Evolutionary conservation across 352 stramenopile species (phyloP), one percentile per base, ranked within the genome.

Genomic region (Phytophthora melonis): DNA sequence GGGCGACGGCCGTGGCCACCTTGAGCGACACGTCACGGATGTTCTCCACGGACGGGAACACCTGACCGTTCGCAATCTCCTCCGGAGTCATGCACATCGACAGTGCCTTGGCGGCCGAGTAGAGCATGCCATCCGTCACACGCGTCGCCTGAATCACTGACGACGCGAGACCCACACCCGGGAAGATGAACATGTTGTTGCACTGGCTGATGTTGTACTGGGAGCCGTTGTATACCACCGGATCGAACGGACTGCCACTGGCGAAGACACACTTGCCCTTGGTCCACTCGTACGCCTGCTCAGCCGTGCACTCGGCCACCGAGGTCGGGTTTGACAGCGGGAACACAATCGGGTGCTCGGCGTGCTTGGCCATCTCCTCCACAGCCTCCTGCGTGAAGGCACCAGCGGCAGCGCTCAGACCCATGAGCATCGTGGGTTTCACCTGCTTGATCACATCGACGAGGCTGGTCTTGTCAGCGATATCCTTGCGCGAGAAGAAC

Each of bases 121-220:
- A 98, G 18, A 99, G 82, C 97, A 99, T 99, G 70, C 87, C 87
- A 78, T 99, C 97, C 25, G 93, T 97, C 55, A 97, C 88, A 54
- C 88, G 86, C 25, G 74, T 83, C 19, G 87, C 74, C 60, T 92
- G 87, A 65, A 89, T 92, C 11, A 98, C 80, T 4, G 95, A 92
- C 19, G 92, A 93, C 19, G 94, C 97, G 5, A 99, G 87, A 39
- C 97, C 97, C 50, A 99, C 80, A 50, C 93, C 98, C 34, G 97
- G 97, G 85, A 99, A 99, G 72, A 99, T 97, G 78, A 99, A 99
- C 90, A 98, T 97, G 80, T 99, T 99, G 90, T 99, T 99, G 77
- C 91, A 95, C 79, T 98, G 94, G 67, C 87, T 94, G 72, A 94
- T 82, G 27, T 78, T 73, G 78, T 95, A 93, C 62, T 82, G 66